Base-by-base conservation (phyloP, 805 yeast genomes). In the Millerozyma miso region DNA sequence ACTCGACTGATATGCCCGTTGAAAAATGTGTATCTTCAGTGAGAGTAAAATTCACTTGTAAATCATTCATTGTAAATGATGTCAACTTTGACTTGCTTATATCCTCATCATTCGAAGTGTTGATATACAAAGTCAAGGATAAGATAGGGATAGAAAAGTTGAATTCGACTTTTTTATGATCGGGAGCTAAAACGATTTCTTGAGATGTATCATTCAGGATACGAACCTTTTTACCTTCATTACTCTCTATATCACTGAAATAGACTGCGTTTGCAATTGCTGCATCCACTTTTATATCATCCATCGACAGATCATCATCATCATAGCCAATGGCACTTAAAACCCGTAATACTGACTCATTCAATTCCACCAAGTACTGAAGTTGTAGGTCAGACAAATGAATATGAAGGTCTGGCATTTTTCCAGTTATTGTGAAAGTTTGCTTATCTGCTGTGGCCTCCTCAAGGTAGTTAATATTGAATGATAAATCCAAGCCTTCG, bases 311-410 rank as follows among this genome's bases (percentile, higher is more conserved):
- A 6, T 23, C 29, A 23, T 23, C 29, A 0, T 65, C 69, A 3
- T 60, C 55, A 2, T 71, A 73, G 5, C 74, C 58, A 6, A 54
- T 40, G 4, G 65, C 54, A 13, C 69, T 62, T 41, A 86, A 75
- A 0, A 83, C 83, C 15, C 71, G 61, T 0, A 83, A 69, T 1
- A 88, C 59, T 5, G 80, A 72, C 37, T 74, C 77, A 2, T 76
- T 64, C 38, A 88, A 63, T n/a, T 73, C 63, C 52, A 79, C 53
- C 36, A 88, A 54, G 50, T 78, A 81, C 13, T 70, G 64, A 23
- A 84, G 65, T 58, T 90, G 97, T 29, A 78, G 59, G 52, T 90
- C 96, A 0, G 95, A 85, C 44, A 88, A 60, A 20, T 75, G 70
- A 49, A 87, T 69, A 35, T 79, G 77, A 12, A 84, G 69, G 7